Evolutionary conservation across 305 asterid genomes (phyloP).

Genomic region (Fraxinus floribunda): DNA sequence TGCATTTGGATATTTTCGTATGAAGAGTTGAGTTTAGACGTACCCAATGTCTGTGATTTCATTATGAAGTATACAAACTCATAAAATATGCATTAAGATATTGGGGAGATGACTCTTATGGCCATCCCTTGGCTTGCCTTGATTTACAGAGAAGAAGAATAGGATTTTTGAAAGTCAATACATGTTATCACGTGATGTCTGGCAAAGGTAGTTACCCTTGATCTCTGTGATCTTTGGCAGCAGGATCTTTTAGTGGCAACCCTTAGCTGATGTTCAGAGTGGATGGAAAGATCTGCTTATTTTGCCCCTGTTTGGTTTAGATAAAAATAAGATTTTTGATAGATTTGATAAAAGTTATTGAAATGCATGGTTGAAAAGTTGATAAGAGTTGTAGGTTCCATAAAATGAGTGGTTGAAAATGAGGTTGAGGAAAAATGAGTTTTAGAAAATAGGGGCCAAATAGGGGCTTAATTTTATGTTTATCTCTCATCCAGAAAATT

Average conservation of each 20-base stretch:
- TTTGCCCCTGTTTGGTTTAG: not conserved
- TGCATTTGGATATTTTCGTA: not conserved
- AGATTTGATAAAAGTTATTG: not conserved
- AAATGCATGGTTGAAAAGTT: not conserved
- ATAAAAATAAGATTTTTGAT: not conserved
- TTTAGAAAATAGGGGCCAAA: not conserved
- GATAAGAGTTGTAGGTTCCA: not conserved
- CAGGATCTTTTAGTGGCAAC: not conserved
- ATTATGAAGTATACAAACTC: not conserved
- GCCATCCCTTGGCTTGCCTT: not conserved
- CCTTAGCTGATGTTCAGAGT: not conserved
- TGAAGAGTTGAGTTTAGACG: constrained; percentile 11
- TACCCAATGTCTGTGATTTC: not conserved
- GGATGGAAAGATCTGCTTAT: not conserved
- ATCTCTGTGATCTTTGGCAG: not conserved
- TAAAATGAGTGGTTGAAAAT: not conserved
- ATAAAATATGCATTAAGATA: constrained; percentile 7
- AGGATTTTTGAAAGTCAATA: not conserved
- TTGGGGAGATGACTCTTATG: constrained; percentile 9
- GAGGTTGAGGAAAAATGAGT: not conserved
- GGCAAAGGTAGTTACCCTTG: not conserved
- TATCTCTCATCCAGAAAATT: not conserved
- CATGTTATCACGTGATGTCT: not conserved
- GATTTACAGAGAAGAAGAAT: not conserved
- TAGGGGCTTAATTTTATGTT: not conserved